Base-by-base conservation (phyloP, 2,329 filamentous ascomycete genomes). In the Chaetomium sp. region DNA sequence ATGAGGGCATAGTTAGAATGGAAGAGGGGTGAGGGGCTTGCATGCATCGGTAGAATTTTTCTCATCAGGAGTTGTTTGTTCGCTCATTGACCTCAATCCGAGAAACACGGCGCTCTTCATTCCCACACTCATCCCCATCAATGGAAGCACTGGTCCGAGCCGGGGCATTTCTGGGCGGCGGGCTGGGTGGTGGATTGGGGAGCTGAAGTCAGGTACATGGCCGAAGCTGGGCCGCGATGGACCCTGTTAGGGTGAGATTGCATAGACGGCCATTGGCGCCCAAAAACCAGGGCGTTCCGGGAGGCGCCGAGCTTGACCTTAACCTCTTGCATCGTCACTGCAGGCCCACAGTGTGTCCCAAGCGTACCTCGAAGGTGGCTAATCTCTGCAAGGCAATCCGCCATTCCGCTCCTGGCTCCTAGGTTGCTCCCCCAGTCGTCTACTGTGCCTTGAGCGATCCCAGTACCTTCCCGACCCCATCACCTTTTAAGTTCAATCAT, bases 401-500 rank as follows among this genome's bases (percentile, higher is more conserved):
- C 74, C 78, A 80, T 74, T 78, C 78, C 74, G 71, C 69, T 72
- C 70, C 65, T 57, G 70, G 69, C 64, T 63, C 67, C 23, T n/a
- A n/a, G n/a, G n/a, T 47, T 66, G 53, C 64, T 67, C 67, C 65
- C 67, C 68, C 63, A 56, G 33, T 47, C 64, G 64, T 64, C 67
- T 55, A 65, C 66, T 71, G 67, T 70, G 64, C 66, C 66, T 60
- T 64, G 68, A 68, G 68, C 72, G 70, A 72, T 74, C 75, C 72
- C 73, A 64, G 62, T 49, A 42, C 73, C 55, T 42, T 67, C 70
- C 73, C 72, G 72, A 71, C 74, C 74, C 76, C 74, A 78, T 76
- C 76, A 77, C 77, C 75, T 76, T 78, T 75, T 75, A 75, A 76
- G 77, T 77, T 38, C 76, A 79, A 71, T 81, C 80, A 83, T 83